Evolutionary conservation across 2,329 filamentous ascomycete species (phyloP), one percentile per base, ranked within the genome.

Genomic region (Penicillium paneum): DNA sequence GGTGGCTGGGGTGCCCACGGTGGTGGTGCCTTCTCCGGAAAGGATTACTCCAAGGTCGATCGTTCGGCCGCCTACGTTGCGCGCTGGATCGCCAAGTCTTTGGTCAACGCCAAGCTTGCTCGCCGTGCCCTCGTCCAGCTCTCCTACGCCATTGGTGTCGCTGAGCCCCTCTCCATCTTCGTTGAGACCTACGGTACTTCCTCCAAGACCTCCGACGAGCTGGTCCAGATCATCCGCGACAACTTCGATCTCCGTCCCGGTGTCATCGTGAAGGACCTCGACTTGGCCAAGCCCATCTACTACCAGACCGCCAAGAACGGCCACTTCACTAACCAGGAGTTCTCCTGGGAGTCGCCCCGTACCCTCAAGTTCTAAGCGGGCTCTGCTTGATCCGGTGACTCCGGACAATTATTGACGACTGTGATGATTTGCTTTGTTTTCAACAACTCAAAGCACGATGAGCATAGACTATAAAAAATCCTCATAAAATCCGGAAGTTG

Each of bases 11-110:
- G 94, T 81, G 94, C 94, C 69, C 94, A 99, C 84, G 94, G 94
- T 84, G 94, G 94, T 83, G 94, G 94, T 88, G 94, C 94, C 78
- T 99, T 99, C 89, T 97, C 94, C 71, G 94, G 94, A 73, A 99
- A 99, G 88, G 94, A 99, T 79, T 99, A 97, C 87, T 97, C 91
- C 85, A 99, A 99, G 86, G 94, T 99, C 79, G 94, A 99, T 76
- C 90, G 94, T 70, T 97, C 94, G 50, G 94, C 94, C 65, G 94
- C 94, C 72, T 99, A 99, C 82, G 87, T 97, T 67, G 92, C 85
- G 67, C 91, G 94, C 76, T 99, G 94, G 94, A 92, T 99, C 77
- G 94, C 94, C 81, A 99, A 99, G 86, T 99, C 94, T 39, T 85
- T 99, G 64, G 90, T 99, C 67, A 80, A 86, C 70, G 89, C 93